Base-by-base conservation (phyloP, 2,329 filamentous ascomycete genomes). In the Cladosporium sphaerospermum region DNA sequence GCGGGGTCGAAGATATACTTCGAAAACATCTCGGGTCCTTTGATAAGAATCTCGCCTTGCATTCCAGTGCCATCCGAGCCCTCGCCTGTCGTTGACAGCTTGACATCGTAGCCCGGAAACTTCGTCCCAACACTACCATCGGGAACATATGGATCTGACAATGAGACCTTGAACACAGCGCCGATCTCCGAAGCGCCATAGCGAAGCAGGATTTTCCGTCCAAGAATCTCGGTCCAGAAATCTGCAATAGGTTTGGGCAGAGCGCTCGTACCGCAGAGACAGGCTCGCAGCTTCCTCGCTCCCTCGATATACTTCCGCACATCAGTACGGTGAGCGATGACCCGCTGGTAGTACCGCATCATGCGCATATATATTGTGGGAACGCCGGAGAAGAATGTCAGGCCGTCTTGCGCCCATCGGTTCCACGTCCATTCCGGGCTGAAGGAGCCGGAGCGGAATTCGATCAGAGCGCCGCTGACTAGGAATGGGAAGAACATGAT, bases 161-260 rank as follows among this genome's bases (percentile, higher is more conserved):
- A 59, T 8, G 71, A 70, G 37, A 75, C 75, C 56, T 72, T 75
- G 40, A 76, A 66, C 2, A 69, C 73, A 61, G 75, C 75, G 1
- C 75, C 75, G n/a, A 76, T 75, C 58, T 78, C 75, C 1, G 75
- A 76, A 66, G 75, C 76, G 2, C 76, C 76, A 55, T 77, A 78
- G 1, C 75, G 67, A 57, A 77, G 70, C 3, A 78, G 62, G 13
- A 78, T 66, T 9, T 66, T 67, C 48, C 69, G 69, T 33, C 71
- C 70, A 60, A 75, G 64, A 3, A 77, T 64, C 4, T 64, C 60
- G 3, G 69, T 69, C 76, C 77, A 79, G 58, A 78, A 78, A 37
- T 78, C 70, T n/a, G 72, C 72, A 37, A 79, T 71, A 1, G 75
- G 74, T 49, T 72, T 70, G 2, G 75, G 76, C 36, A 79, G 57